Percentiles rank a stretch among this genome's conserved stretches.
phyloP scores from a whole-genome alignment of 129 eudicot species.

The Flaveria brownii region DNA sequence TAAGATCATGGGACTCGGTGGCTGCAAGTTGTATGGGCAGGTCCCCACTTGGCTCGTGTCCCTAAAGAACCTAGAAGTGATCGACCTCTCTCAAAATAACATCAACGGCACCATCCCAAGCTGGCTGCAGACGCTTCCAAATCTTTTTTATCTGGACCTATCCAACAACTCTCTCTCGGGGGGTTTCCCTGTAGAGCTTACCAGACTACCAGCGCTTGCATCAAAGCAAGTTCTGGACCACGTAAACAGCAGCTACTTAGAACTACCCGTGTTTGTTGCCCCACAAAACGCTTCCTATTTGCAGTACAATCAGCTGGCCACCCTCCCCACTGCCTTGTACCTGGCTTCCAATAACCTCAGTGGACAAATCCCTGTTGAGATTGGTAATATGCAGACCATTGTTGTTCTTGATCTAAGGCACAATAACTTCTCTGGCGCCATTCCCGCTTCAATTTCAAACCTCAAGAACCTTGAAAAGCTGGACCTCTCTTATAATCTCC shows the following conservation, averaged over 20 bases:
- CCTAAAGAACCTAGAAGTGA: background rate
- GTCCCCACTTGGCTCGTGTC: background rate
- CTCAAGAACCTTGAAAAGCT: background rate
- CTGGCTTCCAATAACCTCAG: constrained; percentile 1
- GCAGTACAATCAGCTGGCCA: constrained; percentile 12
- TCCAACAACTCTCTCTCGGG: constrained; percentile 7
- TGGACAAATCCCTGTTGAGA: background rate
- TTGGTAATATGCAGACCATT: background rate
- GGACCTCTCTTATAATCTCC: background rate
- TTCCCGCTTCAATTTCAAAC: background rate
- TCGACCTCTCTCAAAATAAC: constrained; percentile 11
- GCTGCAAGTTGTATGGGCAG: background rate
- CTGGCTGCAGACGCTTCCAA: constrained; percentile 2
- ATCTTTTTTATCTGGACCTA: constrained; percentile 4
- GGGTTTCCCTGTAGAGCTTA: constrained; percentile 1
- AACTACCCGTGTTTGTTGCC: background rate
- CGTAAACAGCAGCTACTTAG: constrained; percentile 3
- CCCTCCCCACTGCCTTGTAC: constrained; percentile 5
- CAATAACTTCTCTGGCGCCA: constrained; percentile 4
- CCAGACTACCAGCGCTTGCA: background rate
- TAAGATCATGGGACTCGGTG: constrained; percentile 12
- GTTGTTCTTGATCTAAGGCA: background rate
- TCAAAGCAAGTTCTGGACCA: background rate
- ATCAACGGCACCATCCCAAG: constrained; percentile 8
- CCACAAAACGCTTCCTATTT: constrained; percentile 10